phyloP scores from a whole-genome alignment of 2,329 filamentous ascomycete species.

The Reticulascus tulasneorum region DNA sequence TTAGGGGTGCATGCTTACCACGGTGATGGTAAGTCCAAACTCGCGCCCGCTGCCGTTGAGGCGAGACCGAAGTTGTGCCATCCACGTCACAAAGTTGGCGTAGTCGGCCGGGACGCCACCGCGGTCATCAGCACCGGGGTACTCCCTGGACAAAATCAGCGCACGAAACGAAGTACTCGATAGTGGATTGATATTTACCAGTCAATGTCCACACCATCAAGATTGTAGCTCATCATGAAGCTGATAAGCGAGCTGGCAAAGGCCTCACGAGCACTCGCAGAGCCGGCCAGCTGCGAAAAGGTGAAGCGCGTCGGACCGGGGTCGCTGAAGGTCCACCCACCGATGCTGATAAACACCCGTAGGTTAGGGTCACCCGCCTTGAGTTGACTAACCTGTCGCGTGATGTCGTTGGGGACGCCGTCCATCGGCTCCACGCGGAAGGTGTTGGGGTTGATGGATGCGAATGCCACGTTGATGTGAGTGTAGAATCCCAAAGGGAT shows the following conservation, averaged over 20 bases:
- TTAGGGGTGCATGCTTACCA: no score
- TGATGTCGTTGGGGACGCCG: no score
- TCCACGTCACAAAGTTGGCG: slow-evolving; percentile 24
- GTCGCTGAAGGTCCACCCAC: slow-evolving; percentile 36
- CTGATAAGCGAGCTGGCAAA: slow-evolving; percentile 32
- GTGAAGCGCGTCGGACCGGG: slow-evolving; percentile 7
- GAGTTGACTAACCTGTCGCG: slow-evolving; percentile 18
- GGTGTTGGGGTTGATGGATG: slow-evolving; percentile 25
- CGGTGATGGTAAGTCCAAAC: no score
- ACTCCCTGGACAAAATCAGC: slow-evolving; percentile 5
- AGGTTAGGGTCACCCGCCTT: slow-evolving; percentile 23
- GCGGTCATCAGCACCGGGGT: slow-evolving; percentile 28
- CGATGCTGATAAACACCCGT: slow-evolving; percentile 33
- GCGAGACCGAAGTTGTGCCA: no score
- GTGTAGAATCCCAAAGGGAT: slow-evolving; percentile 22
- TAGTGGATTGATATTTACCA: slow-evolving; percentile 29
- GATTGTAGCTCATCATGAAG: slow-evolving; percentile 37
- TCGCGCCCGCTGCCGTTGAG: no score
- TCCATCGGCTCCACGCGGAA: no score
- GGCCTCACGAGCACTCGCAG: slow-evolving; percentile 19
- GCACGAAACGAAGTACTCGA: neutral
- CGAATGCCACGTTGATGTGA: slow-evolving; percentile 30
- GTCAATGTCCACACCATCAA: slow-evolving; percentile 43
- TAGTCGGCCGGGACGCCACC: slow-evolving; percentile 30
- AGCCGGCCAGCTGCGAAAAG: slow-evolving; percentile 28